Base-by-base conservation (phyloP, 2,329 filamentous ascomycete genomes). In the Amauroascus niger region DNA sequence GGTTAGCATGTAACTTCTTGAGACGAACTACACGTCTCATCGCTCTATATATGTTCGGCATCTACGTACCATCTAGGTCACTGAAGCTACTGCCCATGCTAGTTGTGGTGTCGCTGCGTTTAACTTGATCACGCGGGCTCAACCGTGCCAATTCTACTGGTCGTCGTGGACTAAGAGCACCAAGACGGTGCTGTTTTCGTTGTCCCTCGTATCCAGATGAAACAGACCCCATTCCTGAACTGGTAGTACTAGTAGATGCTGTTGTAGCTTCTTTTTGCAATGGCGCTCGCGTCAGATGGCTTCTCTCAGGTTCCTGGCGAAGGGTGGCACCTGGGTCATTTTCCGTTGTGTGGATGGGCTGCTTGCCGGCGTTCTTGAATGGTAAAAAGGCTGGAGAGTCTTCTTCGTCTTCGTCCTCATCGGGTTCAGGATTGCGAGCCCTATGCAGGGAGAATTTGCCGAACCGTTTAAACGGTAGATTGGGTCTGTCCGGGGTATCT, bases 81-180 rank as follows among this genome's bases (percentile, higher is more conserved):
- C 79, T 82, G 60, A 83, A 84, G 53, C 79, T 83, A 57, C 80
- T 83, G 0, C 81, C 81, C 77, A 82, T 82, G 57, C 78, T 81
- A 2, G 78, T 78, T 8, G 76, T 78, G 11, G 77, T 77, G 56
- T 80, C 77, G 53, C 76, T 80, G 33, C 45, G 66, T 40, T 63
- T 57, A 20, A 58, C 58, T 9, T 66, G 66, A 39, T 67, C 66
- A n/a, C 71, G 69, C 0, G 78, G 76, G 54, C 74, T 78, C 20
- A 75, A 65, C 32, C 69, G 70, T 1, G 73, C 70, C 14, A 79
- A 60, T 41, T 78, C 75, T 1, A 73, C 73, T 6, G 74, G 67
- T 39, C 79, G 76, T 33, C 71, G 69, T 0, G 77, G 75, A 52
- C 69, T 69, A 2, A 69, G 52, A 6, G 64, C 56, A 16, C 61